A percentile compares a stretch with the other conserved stretches of the same genome.
These are phyloP conservation scores for Cordyceps farinosa DNA, from an alignment of 2,329 filamentous ascomycete genomes.

Conservation along the genomic window DNA sequence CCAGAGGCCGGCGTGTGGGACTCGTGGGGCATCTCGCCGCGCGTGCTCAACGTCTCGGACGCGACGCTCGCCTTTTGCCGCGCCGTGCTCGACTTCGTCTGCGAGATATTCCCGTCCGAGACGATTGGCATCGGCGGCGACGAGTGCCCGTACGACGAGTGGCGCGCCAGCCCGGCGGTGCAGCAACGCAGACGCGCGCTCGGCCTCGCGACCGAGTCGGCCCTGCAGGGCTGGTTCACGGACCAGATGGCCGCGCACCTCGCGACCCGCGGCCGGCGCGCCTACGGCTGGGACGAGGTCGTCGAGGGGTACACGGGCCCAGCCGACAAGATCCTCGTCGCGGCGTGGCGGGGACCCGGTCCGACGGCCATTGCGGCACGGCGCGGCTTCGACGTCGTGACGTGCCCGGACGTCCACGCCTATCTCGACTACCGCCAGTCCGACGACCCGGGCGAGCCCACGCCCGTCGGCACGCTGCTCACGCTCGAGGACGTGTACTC, in stretches of 20 bases:
- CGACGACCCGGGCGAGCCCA: slow-evolving; percentile 21
- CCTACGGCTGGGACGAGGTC: slow-evolving; percentile 22
- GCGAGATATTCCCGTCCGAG: slow-evolving; percentile 20
- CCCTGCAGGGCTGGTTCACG: slow-evolving; percentile 22
- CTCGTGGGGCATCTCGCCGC: slow-evolving; percentile 21
- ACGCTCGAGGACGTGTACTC: slow-evolving; percentile 19
- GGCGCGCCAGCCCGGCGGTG: slow-evolving; percentile 17
- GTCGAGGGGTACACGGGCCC: slow-evolving; percentile 19
- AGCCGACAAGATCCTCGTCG: slow-evolving; percentile 16
- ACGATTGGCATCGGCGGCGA: slow-evolving; percentile 21
- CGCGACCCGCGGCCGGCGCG: slow-evolving; percentile 18
- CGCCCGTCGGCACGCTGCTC: slow-evolving; percentile 19
- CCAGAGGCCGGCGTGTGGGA: slow-evolving; percentile 17
- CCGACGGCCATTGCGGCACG: slow-evolving; percentile 20
- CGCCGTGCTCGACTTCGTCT: slow-evolving; percentile 19
- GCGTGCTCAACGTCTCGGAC: slow-evolving; percentile 22
- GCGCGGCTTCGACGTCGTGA: slow-evolving; percentile 21
- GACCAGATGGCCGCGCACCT: slow-evolving; percentile 21
- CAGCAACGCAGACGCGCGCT: slow-evolving; percentile 19
- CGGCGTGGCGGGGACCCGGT: slow-evolving; percentile 21
- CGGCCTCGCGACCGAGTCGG: slow-evolving; percentile 18
- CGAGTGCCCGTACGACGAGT: slow-evolving; percentile 23
- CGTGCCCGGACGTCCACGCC: slow-evolving; percentile 20
- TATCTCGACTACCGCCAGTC: slow-evolving; percentile 23
- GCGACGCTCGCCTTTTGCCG: slow-evolving; percentile 21